Conservation (phyloP, 1,284 basidiomycete genomes). For the Blastosporella zonata region DNA sequence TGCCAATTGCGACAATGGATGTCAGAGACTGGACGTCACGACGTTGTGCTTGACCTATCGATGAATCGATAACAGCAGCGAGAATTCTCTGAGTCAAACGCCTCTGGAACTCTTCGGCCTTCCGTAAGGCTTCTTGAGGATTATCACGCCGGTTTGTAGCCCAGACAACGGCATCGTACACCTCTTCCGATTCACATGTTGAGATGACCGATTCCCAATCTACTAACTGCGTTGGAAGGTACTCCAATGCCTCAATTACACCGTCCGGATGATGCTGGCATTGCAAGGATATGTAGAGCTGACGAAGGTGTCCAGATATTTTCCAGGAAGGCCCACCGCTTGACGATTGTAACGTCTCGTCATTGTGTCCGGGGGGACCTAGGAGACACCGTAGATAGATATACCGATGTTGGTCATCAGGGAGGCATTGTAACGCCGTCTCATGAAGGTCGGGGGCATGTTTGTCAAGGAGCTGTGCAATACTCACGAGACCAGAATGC, state of each 20-base stretch:
- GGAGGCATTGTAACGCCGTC: slow-evolving; percentile 48
- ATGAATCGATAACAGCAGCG: slow-evolving; percentile 23
- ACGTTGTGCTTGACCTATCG: slow-evolving; percentile 21
- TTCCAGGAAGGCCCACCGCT: slow-evolving; percentile 35
- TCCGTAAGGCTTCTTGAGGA: slow-evolving; percentile 64
- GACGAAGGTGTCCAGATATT: slow-evolving; percentile 48
- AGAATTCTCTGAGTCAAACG: slow-evolving; percentile 51
- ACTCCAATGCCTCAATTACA: slow-evolving; percentile 68
- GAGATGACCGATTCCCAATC: slow-evolving; percentile 58
- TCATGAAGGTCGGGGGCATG: slow-evolving; percentile 66
- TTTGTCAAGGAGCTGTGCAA: slow-evolving; percentile 74
- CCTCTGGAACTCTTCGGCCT: slow-evolving; percentile 62
- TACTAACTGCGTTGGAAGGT: slow-evolving; percentile 52
- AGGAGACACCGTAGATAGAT: slow-evolving; percentile 80
- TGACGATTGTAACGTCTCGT: slow-evolving; percentile 27
- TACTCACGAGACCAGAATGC: slow-evolving; percentile 57
- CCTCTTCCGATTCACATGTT: slow-evolving; percentile 64
- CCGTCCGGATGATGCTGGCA: slow-evolving; percentile 66
- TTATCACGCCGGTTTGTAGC: slow-evolving; percentile 65
- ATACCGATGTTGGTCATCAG: slow-evolving; percentile 56
- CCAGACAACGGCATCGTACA: slow-evolving; percentile 85
- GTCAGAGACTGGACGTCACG: slow-evolving; percentile 42
- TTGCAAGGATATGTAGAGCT: slow-evolving; percentile 72
- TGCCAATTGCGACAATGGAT: slow-evolving; percentile 57
- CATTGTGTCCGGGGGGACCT: slow-evolving; percentile 47